Evolutionary conservation across 352 stramenopile genomes (phyloP).

Genomic region (Elongisporangium prolatum): DNA sequence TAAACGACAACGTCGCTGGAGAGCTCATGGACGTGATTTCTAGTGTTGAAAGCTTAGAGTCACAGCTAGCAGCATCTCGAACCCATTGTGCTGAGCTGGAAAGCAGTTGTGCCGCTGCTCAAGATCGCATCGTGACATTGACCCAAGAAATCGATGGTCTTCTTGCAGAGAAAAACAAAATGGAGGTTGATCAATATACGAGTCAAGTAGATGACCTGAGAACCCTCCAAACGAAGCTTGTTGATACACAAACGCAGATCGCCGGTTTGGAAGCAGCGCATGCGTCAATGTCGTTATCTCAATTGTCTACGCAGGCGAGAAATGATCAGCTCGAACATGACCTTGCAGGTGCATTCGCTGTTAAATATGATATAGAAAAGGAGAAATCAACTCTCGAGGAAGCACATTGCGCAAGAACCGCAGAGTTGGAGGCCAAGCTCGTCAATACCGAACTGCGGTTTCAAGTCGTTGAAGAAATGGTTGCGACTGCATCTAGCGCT

Average conservation of each 20-base stretch:
- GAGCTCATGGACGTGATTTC: not conserved
- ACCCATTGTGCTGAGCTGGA: not conserved
- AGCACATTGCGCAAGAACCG: not conserved
- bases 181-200: not conserved
- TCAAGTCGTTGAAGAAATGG: not conserved
- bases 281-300: not conserved
- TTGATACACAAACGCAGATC: not conserved
- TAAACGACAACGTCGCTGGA: not conserved
- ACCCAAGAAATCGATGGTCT: not conserved
- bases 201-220: not conserved
- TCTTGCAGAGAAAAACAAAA: not conserved
- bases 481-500: not conserved
- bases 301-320: not conserved
- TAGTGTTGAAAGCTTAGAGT: not conserved
- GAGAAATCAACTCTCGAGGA: not conserved
- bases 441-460: not conserved
- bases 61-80: not conserved
- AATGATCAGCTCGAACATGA: conserved; percentile 1
- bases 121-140: not conserved
- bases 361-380: not conserved
- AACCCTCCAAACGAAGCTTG: not conserved
- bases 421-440: not conserved
- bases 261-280: not conserved
- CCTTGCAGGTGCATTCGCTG: not conserved
- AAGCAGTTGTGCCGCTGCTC: not conserved